Evolutionary conservation across 371 early-diverging fungal species (phyloP).

Genomic region (Rhizopus delemar): DNA sequence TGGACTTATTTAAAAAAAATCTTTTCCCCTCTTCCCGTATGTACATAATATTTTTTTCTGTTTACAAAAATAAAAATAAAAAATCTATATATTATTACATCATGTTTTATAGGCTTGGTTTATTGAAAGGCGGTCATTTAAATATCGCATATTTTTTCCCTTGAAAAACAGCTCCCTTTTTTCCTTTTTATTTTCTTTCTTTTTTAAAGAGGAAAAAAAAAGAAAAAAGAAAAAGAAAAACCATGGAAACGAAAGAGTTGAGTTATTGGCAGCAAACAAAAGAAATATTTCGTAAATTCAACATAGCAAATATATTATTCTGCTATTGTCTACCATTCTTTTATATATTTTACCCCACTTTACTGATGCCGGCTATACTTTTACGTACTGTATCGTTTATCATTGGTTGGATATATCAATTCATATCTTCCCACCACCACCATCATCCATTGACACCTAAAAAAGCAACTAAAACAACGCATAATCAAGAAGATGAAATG

Average conservation of each 20-base stretch:
- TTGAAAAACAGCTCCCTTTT: neutral
- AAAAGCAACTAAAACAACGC: constrained; percentile 9
- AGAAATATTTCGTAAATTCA: constrained; percentile 43
- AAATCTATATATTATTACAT: neutral
- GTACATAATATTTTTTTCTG: neutral
- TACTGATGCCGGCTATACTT: constrained; percentile 52
- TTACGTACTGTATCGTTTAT: constrained; percentile 43
- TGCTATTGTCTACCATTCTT: constrained; percentile 52
- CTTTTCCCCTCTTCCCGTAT: neutral
- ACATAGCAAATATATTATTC: constrained; percentile 48
- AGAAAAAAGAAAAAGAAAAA: neutral
- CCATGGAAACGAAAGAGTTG: neutral
- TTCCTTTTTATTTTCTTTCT: neutral
- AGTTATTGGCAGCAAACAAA: constrained; percentile 15
- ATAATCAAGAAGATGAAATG: constrained; percentile 28
- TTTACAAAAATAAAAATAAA: neutral
- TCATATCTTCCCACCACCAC: constrained; percentile 41
- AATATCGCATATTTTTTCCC: neutral
- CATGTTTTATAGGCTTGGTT: neutral
- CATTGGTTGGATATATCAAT: constrained; percentile 36
- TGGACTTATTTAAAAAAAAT: neutral
- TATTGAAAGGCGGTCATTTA: neutral
- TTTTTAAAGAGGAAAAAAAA: neutral
- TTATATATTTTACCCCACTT: constrained; percentile 50
- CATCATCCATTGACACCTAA: constrained; percentile 11